Percentiles rank a stretch among this genome's conserved stretches.
Conservation (phyloP, 441 rosid genomes). For the Pelargonium citronellum region DNA sequence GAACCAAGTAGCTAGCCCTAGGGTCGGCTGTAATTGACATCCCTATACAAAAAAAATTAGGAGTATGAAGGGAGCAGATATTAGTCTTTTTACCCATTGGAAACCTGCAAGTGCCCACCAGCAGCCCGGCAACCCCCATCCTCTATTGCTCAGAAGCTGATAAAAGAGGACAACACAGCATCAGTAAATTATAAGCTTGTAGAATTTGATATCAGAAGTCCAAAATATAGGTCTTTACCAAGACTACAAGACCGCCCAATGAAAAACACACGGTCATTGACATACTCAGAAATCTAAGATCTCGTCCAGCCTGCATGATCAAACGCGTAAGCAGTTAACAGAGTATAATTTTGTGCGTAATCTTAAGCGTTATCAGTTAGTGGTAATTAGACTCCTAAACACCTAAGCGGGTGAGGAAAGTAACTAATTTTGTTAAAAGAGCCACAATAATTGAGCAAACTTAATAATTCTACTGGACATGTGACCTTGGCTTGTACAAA, state of each 20-base stretch:
- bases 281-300: slow-evolving; percentile 21
- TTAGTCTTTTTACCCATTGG: slow-evolving; percentile 1
- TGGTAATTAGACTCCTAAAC: no score
- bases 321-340: neutral
- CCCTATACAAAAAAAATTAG: neutral
- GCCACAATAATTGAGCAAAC: no score
- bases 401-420: no score
- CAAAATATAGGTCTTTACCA: slow-evolving; percentile 14
- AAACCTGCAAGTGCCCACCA: neutral
- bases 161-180: neutral
- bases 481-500: no score
- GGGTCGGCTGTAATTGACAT: no score
- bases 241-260: slow-evolving; percentile 18
- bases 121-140: neutral
- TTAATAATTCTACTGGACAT: no score
- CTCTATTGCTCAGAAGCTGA: slow-evolving; percentile 5
- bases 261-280: slow-evolving; percentile 24
- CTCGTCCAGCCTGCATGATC: slow-evolving; percentile 23
- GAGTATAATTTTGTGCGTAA: neutral
- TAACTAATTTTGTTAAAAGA: no score
- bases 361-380: neutral
- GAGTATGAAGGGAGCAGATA: neutral
- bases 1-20: no score
- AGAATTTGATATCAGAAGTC: neutral
- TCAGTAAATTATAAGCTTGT: neutral